These are phyloP conservation scores for Solanum gracilifrons DNA, from an alignment of 257 asterid species.

Conservation along the genomic window DNA sequence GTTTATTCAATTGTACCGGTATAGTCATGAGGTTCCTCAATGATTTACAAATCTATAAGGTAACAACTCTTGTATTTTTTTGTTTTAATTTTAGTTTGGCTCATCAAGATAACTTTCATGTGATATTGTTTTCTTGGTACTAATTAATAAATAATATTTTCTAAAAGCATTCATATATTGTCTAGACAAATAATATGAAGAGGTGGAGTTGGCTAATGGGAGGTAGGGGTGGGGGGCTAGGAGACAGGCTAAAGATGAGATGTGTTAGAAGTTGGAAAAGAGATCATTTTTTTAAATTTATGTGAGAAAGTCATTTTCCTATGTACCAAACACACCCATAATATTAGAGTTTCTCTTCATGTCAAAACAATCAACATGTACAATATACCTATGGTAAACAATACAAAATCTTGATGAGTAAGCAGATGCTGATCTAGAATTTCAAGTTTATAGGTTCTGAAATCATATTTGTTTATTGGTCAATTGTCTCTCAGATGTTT, in stretches of 20 bases:
- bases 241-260: background rate
- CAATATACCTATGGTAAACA: background rate
- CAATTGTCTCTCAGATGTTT: background rate
- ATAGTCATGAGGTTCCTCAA: conserved; percentile 13
- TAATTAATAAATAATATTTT: too few relatives aligned
- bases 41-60: conserved; percentile 15
- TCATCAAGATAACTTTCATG: background rate
- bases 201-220: background rate
- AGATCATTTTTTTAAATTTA: too few relatives aligned
- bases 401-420: too few relatives aligned
- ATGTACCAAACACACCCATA: background rate
- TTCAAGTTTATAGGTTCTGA: too few relatives aligned
- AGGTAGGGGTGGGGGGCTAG: background rate
- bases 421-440: background rate
- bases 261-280: background rate
- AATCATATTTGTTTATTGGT: too few relatives aligned
- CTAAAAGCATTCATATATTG: too few relatives aligned
- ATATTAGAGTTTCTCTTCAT: background rate
- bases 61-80: background rate
- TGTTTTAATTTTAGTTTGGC: background rate
- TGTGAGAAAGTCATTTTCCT: background rate
- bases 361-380: background rate
- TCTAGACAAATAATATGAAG: background rate
- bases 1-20: conserved; percentile 3
- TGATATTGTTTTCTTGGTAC: background rate